Evolutionary conservation across 495 filamentous ascomycete species (phyloP).

Genomic region (Penicillium malachiteum): DNA sequence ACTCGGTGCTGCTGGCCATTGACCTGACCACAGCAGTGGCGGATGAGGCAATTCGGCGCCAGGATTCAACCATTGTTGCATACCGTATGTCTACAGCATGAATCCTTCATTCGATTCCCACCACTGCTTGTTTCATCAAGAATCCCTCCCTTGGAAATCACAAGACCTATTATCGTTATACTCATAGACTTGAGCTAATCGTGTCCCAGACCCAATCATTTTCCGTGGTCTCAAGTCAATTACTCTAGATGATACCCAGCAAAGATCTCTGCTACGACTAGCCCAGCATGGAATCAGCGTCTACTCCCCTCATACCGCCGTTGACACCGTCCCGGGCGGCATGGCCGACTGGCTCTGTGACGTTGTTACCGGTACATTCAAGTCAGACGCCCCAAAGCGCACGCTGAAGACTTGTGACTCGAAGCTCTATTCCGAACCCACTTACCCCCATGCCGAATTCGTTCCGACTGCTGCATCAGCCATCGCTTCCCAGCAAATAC

Average conservation of each 20-base stretch:
- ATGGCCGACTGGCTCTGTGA: constrained; percentile 95
- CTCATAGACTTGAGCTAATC: background rate
- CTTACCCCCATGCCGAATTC: constrained; percentile 35
- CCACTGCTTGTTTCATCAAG: background rate
- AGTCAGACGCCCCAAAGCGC: constrained; percentile 12
- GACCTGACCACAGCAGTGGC: constrained; percentile 89
- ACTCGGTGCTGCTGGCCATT: constrained; percentile 83
- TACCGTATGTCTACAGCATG: constrained; percentile 64
- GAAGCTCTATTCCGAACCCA: constrained; percentile 40
- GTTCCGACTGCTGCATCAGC: constrained; percentile 20
- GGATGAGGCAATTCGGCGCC: constrained; percentile 79
- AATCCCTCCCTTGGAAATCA: too few relatives aligned
- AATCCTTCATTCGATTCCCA: too few relatives aligned
- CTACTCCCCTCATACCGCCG: constrained; percentile 91
- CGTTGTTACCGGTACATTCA: constrained; percentile 62
- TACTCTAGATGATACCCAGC: constrained; percentile 80
- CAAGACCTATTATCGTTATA: background rate
- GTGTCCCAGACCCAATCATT: constrained; percentile 79
- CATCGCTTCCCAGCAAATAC: constrained; percentile 38
- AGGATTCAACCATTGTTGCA: constrained; percentile 75
- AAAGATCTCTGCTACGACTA: constrained; percentile 77
- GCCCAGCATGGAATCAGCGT: constrained; percentile 90
- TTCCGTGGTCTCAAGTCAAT: constrained; percentile 87
- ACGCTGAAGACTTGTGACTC: constrained; percentile 22
- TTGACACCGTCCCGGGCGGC: constrained; percentile 84